Conservation (phyloP, 2,329 filamentous ascomycete genomes). For the Verticillium klebahnii region DNA sequence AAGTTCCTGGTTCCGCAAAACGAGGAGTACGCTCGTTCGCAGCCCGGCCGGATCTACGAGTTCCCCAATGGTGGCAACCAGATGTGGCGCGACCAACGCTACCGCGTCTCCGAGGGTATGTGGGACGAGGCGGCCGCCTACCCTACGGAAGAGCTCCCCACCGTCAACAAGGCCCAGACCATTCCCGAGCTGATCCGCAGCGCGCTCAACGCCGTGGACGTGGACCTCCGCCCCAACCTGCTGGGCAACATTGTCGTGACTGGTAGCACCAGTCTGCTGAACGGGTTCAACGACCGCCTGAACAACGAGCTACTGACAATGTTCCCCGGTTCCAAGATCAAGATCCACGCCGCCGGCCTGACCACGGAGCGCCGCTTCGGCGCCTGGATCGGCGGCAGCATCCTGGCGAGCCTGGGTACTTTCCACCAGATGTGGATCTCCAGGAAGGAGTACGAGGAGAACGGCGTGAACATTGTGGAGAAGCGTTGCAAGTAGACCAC, state of each 20-base stretch:
- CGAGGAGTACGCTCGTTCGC: constrained; percentile 67
- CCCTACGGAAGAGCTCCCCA: constrained; percentile 35
- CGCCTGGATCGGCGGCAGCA: constrained; percentile 94
- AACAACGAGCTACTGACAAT: constrained; percentile 76
- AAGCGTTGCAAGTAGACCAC: constrained; percentile 79
- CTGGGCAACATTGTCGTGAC: constrained; percentile 91
- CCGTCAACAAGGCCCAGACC: constrained; percentile 65
- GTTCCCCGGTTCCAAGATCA: constrained; percentile 82
- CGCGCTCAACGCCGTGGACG: constrained; percentile 75
- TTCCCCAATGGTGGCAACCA: constrained; percentile 97
- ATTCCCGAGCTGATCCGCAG: constrained; percentile 78
- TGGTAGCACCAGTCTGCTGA: constrained; percentile 79
- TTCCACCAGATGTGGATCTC: constrained; percentile 99
- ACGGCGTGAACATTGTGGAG: constrained; percentile 84
- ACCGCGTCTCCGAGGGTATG: constrained; percentile 79
- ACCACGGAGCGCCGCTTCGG: constrained; percentile 88
- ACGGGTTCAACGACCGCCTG: constrained; percentile 87
- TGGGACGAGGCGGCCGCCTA: constrained; percentile 83
- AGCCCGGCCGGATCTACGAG: constrained; percentile 85
- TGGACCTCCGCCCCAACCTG: constrained; percentile 79
- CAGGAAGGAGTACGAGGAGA: constrained; percentile 95
- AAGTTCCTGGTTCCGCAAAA: constrained; percentile 62
- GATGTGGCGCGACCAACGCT: constrained; percentile 86
- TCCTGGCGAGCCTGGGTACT: constrained; percentile 88
- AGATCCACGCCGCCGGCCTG: constrained; percentile 81